phyloP scores from a whole-genome alignment of 345 rosid genomes.

The Stellera chamaejasme region DNA sequence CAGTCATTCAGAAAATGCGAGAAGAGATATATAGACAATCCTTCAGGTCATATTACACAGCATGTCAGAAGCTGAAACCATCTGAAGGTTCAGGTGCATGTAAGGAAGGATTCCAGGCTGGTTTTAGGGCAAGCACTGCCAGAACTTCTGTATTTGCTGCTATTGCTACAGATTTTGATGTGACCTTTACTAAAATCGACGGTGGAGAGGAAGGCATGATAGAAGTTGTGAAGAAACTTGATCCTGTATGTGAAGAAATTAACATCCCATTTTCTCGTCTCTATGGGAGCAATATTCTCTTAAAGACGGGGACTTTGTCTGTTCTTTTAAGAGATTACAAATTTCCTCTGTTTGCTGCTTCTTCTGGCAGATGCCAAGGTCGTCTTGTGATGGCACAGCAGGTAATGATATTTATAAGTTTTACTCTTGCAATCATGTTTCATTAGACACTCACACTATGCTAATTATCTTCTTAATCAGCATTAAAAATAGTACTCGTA shows the following conservation, averaged over 20 bases:
- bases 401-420: slow-evolving; percentile 25
- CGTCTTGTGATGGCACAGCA: slow-evolving; percentile 81
- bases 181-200: slow-evolving; percentile 55
- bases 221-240: slow-evolving; percentile 62
- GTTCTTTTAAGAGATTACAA: slow-evolving; percentile 68
- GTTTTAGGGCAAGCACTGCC: slow-evolving; percentile 60
- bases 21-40: slow-evolving; percentile 60
- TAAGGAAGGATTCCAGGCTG: slow-evolving; percentile 67
- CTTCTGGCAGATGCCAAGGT: slow-evolving; percentile 76
- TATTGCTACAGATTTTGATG: slow-evolving; percentile 65
- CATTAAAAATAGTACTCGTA: too few species aligned
- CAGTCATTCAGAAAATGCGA: slow-evolving; percentile 40
- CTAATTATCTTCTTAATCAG: too few species aligned
- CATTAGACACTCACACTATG: too few species aligned
- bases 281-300: slow-evolving; percentile 60
- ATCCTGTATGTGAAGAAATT: slow-evolving; percentile 56
- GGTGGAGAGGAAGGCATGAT: slow-evolving; percentile 85
- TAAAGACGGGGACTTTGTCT: slow-evolving; percentile 44
- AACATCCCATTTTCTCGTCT: slow-evolving; percentile 80
- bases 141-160: slow-evolving; percentile 68
- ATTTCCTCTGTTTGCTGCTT: slow-evolving; percentile 64
- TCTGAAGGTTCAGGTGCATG: slow-evolving; percentile 81
- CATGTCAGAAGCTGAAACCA: slow-evolving; percentile 57
- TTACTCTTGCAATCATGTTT: too few species aligned
- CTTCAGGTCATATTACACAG: slow-evolving; percentile 66